These are phyloP conservation scores for Leishmania braziliensis DNA, from an alignment of 208 protist species.

Conservation along the genomic window DNA sequence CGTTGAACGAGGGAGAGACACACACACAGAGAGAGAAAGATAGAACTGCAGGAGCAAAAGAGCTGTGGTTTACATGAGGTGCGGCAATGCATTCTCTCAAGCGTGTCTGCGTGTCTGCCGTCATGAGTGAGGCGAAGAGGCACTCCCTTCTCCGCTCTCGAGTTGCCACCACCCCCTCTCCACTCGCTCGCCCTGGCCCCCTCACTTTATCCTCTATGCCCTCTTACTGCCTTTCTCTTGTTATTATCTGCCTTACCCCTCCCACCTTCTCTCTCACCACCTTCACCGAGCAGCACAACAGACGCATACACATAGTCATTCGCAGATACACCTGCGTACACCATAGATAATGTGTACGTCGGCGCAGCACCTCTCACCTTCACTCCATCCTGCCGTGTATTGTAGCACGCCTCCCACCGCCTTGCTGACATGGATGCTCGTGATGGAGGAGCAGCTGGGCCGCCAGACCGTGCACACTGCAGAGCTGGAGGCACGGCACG, in stretches of 20 bases:
- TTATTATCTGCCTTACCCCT: background rate
- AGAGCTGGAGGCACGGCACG: conserved; percentile 3
- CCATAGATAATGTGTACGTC: background rate
- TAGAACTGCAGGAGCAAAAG: background rate
- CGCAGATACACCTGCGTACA: background rate
- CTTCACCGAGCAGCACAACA: background rate
- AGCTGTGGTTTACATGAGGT: background rate
- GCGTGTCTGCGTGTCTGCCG: background rate
- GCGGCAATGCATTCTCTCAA: background rate
- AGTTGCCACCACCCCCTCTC: background rate
- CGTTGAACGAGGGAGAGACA: too few species aligned
- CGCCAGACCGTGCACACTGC: background rate
- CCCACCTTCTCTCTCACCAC: background rate
- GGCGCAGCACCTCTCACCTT: background rate
- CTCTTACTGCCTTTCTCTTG: background rate
- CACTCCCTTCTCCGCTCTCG: background rate
- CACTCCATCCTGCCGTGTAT: background rate
- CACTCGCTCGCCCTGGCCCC: background rate
- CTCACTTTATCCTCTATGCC: background rate
- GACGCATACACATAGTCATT: background rate
- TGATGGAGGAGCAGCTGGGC: conserved; percentile 2
- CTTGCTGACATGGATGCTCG: conserved; percentile 9
- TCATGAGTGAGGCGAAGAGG: background rate
- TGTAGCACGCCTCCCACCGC: background rate
- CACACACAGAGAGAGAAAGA: too few species aligned